Base-by-base conservation (phyloP, 2,329 filamentous ascomycete genomes). In the Pseudocercospora vitis region DNA sequence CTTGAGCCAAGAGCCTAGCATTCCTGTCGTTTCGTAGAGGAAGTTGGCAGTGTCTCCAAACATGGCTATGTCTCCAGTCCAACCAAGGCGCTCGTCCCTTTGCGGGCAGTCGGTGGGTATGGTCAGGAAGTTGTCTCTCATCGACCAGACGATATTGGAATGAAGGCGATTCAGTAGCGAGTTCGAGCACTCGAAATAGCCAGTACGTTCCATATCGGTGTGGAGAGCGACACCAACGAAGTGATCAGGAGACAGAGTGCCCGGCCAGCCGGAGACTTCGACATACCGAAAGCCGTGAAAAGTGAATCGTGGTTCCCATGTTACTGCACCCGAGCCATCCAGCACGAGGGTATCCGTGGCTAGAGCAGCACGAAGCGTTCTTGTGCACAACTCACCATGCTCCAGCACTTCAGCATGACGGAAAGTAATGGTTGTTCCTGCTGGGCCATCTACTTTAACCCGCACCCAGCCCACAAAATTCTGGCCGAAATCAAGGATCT, bases 91-190 rank as follows among this genome's bases (percentile, higher is more conserved):
- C 65, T 82, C 79, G 49, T 83, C 79, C 1, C 79, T 46, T 56
- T 82, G 78, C 0, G 80, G 80, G 57, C 79, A 82, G 59, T 85
- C 82, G 0, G 81, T 84, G 0, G 81, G 81, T 0, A 84, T 66
- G 0, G 74, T 76, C 2, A 84, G 59, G 59, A 85, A 84, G 58
- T 84, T 85, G 0, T 80, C 80, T 23, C 75, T 74, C 76, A 83
- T 82, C 4, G 75, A 76, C 81, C 81, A 84, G 24, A 70, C 62
- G 0, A 79, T 73, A 50, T 85, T 85, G 1, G 73, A 50, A 57
- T 84, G 77, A 3, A 85, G 73, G 40, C 77, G 69, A 58, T 83
- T 84, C 21, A 85, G 57, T 3, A 76, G 66, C 0, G 60, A 42
- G 44, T 84, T 66, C 0, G 81, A 84, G 52, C 77, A 82, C 7